Conservation (phyloP, 2,329 filamentous ascomycete genomes). For the Trichocomaceae sp. region DNA sequence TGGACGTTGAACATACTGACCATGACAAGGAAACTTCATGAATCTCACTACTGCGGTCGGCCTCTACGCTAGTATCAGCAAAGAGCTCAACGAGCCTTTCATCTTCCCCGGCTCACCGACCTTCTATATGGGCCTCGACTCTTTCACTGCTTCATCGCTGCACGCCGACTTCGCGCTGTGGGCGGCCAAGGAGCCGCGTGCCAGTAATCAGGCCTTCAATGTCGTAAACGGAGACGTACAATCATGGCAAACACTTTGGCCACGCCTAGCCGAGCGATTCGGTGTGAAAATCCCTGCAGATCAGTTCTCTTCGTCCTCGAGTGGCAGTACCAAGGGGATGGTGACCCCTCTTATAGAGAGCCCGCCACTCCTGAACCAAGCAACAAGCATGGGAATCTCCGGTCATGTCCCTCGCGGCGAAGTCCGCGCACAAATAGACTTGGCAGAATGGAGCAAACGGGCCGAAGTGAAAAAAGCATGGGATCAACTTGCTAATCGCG, state of each 20-base stretch:
- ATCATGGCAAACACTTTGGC: slow-evolving; percentile 38
- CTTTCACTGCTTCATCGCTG: slow-evolving; percentile 27
- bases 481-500: slow-evolving; percentile 27
- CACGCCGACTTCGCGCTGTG: slow-evolving; percentile 35
- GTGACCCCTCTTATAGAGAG: slow-evolving; percentile 16
- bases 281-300: slow-evolving; percentile 24
- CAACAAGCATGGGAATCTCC: slow-evolving; percentile 20
- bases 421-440: slow-evolving; percentile 23
- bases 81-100: slow-evolving; percentile 26
- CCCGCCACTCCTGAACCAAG: slow-evolving; percentile 21
- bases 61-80: slow-evolving; percentile 32
- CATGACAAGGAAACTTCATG: slow-evolving; percentile 30
- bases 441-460: slow-evolving; percentile 36
- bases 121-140: slow-evolving; percentile 30
- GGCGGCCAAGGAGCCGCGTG: slow-evolving; percentile 19
- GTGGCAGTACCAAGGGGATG: background rate
- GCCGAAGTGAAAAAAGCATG: slow-evolving; percentile 35
- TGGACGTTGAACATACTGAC: no score
- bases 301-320: slow-evolving; percentile 20
- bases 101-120: slow-evolving; percentile 29
- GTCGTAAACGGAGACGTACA: slow-evolving; percentile 32
- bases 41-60: slow-evolving; percentile 37
- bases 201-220: slow-evolving; percentile 38
- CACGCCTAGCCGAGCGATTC: slow-evolving; percentile 32
- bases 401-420: slow-evolving; percentile 16